These are phyloP conservation scores for Scheffersomyces cryptocercus DNA, from an alignment of 1,139 yeast genomes.

Conservation along the genomic window DNA sequence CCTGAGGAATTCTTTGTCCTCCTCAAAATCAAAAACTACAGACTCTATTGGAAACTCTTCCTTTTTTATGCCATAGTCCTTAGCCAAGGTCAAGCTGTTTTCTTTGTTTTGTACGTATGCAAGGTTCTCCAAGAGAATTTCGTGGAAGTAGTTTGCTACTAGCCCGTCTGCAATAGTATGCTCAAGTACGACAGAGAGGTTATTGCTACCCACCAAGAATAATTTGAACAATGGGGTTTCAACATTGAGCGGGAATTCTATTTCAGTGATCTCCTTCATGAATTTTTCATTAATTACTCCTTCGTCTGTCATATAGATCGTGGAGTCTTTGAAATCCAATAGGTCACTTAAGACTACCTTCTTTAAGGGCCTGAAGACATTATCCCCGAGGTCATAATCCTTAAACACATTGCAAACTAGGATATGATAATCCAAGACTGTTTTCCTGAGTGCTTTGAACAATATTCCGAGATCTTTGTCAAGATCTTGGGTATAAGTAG, in stretches of 20 bases:
- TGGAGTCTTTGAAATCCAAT: conserved; percentile 15
- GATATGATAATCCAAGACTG: conserved; percentile 37
- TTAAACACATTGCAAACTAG: conserved; percentile 33
- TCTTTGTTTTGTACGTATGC: conserved; percentile 17
- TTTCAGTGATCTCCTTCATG: conserved; percentile 26
- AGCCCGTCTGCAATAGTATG: conserved; percentile 47
- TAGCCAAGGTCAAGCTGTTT: conserved; percentile 7
- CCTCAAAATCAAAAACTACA: conserved; percentile 20
- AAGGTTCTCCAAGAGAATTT: conserved; percentile 32
- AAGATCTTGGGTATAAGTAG: conserved; percentile 30
- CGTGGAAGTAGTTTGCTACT: conserved; percentile 41
- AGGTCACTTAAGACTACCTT: conserved; percentile 25
- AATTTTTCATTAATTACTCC: conserved; percentile 27
- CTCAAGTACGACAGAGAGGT: conserved; percentile 35
- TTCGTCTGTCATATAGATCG: conserved; percentile 13
- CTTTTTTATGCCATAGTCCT: conserved; percentile 15
- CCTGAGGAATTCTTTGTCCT: conserved; percentile 20
- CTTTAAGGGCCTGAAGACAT: conserved; percentile 25
- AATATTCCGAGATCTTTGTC: conserved; percentile 14
- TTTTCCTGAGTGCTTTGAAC: conserved; percentile 30
- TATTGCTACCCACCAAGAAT: conserved; percentile 21
- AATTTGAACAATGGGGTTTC: conserved; percentile 35
- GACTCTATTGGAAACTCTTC: conserved; percentile 9
- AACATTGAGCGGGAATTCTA: conserved; percentile 23
- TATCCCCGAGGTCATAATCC: conserved; percentile 11